Base-by-base conservation (phyloP, 1,139 yeast species). In the Geotrichum histeridarum region DNA sequence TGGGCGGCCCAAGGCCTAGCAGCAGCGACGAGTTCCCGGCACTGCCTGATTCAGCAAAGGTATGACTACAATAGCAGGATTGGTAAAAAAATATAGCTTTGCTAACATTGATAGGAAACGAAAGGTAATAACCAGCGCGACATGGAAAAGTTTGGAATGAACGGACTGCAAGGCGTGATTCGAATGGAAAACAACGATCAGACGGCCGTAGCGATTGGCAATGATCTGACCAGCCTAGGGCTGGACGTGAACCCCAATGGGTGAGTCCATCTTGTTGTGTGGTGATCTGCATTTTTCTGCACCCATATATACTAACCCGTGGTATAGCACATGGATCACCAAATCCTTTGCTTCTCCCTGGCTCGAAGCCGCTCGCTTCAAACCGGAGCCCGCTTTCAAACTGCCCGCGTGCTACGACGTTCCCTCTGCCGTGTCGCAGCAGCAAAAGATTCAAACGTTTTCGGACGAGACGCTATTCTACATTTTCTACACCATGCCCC, bases 401-500 rank as follows among this genome's bases (percentile, higher is more conserved):
- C 71, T 82, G 36, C 95, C 95, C 1, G 64, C 70, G 27, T 75
- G 83, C 50, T 83, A 86, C 59, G 76, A 75, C 48, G 75, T 79
- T 22, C 76, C 71, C 62, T 77, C 74, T 64, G 77, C 72, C 63
- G 86, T 79, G 60, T 73, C 76, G 5, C 81, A 80, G 56, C 95
- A 86, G 65, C 80, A 81, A 54, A 84, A 89, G 67, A 80, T 93
- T 54, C 81, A 82, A 54, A 77, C 83, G 46, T 86, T 93, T 63
- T 84, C 89, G 45, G 99, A 93, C 65, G 98, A 93, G 65, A 93
- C 98, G 1, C 75, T 94, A 52, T 94, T 94, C 68, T 93, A 86
- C 70, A 85, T 94, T 35, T 94, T 94, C 69, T 94, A 94, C 72
- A 87, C 95, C 64, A 89, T 85, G 75, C 96, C 99, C 7, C 82